These are phyloP conservation scores for Stemphylium vesicarium DNA, from an alignment of 2,329 filamentous ascomycete species.

Conservation along the genomic window DNA sequence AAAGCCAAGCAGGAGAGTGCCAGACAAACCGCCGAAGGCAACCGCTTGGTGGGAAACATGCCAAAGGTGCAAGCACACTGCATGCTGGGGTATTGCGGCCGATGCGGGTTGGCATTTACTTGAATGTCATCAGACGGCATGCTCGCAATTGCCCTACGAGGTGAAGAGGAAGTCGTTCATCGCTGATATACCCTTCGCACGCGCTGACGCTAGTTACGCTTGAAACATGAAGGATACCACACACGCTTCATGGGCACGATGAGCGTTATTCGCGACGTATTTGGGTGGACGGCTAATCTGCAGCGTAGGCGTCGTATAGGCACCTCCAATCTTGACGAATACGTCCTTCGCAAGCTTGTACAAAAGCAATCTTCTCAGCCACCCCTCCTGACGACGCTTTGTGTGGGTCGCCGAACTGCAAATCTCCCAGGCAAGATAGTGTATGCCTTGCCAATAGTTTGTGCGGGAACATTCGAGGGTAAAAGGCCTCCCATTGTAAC, in stretches of 20 bases:
- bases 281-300: not conserved
- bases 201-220: slow-evolving; percentile 30
- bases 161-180: not conserved
- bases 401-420: slow-evolving; percentile 11
- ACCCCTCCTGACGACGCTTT: slow-evolving; percentile 38
- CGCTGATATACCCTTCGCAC: slow-evolving; percentile 21
- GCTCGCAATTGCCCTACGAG: not conserved
- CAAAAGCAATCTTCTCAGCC: slow-evolving; percentile 36
- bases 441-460: slow-evolving; percentile 11
- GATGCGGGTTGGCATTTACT: not conserved
- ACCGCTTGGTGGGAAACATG: slow-evolving; percentile 3
- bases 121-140: slow-evolving; percentile 9
- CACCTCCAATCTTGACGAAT: slow-evolving; percentile 10
- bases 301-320: slow-evolving; percentile 19
- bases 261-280: not conserved
- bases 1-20: slow-evolving; percentile 22
- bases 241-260: not conserved
- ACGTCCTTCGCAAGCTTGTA: slow-evolving; percentile 35
- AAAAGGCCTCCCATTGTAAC: slow-evolving; percentile 1
- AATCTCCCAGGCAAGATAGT: slow-evolving; percentile 11
- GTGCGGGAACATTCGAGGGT: not conserved
- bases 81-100: not conserved
- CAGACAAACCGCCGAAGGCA: slow-evolving; percentile 9
- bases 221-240: slow-evolving; percentile 7
- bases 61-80: slow-evolving; percentile 1